Evolutionary conservation across 2,329 filamentous ascomycete genomes (phyloP).

Genomic region (Phaeosphaeria sp.): DNA sequence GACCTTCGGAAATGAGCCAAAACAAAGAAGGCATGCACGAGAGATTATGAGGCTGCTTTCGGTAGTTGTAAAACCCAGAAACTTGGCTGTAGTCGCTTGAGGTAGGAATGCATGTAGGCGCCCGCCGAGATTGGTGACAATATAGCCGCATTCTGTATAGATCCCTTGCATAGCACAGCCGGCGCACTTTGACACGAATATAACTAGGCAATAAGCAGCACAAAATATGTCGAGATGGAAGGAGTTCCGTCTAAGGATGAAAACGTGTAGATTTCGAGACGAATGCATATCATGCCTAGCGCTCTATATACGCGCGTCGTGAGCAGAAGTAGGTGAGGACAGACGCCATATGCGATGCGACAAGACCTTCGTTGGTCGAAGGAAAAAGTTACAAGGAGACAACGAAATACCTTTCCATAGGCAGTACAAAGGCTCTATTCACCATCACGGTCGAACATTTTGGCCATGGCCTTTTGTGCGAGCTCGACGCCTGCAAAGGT

Average conservation of each 20-base stretch:
- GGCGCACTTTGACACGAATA: background rate
- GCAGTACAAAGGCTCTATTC: constrained; percentile 28
- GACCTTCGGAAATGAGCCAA: constrained; percentile 18
- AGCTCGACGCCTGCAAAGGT: constrained; percentile 89
- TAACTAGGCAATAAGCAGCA: constrained; percentile 6
- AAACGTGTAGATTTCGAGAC: background rate
- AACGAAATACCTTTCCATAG: background rate
- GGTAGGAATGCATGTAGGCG: constrained; percentile 16
- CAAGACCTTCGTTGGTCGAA: constrained; percentile 15
- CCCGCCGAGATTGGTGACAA: constrained; percentile 11
- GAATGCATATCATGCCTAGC: constrained; percentile 18
- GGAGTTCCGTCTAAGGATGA: background rate
- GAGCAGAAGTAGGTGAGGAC: constrained; percentile 1
- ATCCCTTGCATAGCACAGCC: constrained; percentile 19
- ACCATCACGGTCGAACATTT: constrained; percentile 63
- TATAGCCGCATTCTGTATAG: constrained; percentile 23
- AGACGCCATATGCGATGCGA: constrained; percentile 35
- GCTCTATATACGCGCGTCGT: constrained; percentile 12
- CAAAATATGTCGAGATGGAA: background rate
- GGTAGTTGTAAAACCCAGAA: constrained; percentile 9
- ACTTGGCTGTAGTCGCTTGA: constrained; percentile 9
- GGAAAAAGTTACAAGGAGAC: constrained; percentile 10
- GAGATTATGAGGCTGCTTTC: constrained; percentile 27
- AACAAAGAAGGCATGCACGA: constrained; percentile 37
- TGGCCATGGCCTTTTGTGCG: constrained; percentile 82